Conservation (phyloP, 306 rosid genomes). For the Citrullus mucosospermus region DNA sequence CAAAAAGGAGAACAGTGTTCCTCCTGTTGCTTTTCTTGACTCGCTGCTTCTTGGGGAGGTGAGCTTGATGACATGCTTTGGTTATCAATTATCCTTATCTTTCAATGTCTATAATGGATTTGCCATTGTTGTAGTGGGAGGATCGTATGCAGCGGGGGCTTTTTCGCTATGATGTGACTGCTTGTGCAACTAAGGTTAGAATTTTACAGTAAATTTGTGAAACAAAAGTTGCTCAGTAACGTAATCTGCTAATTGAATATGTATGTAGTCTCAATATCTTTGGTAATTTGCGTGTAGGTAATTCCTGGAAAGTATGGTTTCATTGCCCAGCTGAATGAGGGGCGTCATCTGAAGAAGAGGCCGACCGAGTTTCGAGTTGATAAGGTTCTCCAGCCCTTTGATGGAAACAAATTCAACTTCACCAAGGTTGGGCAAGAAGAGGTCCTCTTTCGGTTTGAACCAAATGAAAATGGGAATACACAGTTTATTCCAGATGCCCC, state of each 20-base stretch:
- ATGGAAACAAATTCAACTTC: conserved; percentile 77
- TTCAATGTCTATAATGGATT: neutral
- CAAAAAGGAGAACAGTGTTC: conserved; percentile 25
- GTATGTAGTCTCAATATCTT: conserved; percentile 7
- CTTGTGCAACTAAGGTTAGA: conserved; percentile 82
- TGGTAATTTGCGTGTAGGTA: conserved; percentile 35
- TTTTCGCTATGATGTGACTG: conserved; percentile 87
- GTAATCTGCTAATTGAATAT: neutral
- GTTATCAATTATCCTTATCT: neutral
- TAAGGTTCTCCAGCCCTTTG: conserved; percentile 89
- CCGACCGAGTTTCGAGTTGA: conserved; percentile 91
- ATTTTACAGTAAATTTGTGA: neutral
- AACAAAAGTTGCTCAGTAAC: neutral
- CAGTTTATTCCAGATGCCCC: conserved; percentile 67
- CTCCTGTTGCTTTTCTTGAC: conserved; percentile 68
- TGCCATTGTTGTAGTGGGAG: conserved; percentile 57
- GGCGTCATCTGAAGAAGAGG: conserved; percentile 93
- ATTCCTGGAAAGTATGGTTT: conserved; percentile 78
- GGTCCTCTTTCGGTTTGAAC: conserved; percentile 73
- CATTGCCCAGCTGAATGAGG: conserved; percentile 93
- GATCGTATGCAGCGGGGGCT: conserved; percentile 87
- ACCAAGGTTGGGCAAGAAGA: conserved; percentile 95
- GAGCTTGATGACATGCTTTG: neutral
- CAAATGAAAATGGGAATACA: conserved; percentile 53
- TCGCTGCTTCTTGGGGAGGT: conserved; percentile 92